A percentile compares a stretch with the other conserved stretches of the same genome.
Evolutionary conservation across 805 yeast species (phyloP).

Genomic region (Ogataea paraovalis): DNA sequence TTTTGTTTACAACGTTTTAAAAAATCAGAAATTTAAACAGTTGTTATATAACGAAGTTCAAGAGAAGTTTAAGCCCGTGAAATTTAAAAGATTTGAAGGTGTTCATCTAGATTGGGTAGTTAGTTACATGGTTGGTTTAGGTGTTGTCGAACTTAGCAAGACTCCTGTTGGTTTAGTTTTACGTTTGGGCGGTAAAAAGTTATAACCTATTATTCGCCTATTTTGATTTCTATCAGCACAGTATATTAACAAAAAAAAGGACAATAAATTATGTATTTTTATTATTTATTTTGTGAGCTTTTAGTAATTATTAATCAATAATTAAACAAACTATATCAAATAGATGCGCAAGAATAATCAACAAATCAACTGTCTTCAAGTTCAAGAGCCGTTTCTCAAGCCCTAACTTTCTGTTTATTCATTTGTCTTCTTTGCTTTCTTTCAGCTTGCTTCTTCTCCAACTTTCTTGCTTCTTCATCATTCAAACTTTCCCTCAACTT

Average conservation of each 20-base stretch:
- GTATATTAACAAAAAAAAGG: too few relatives aligned
- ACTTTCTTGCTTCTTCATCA: slow-evolving; percentile 75
- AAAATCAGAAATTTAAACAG: slow-evolving; percentile 39
- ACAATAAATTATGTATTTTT: not conserved
- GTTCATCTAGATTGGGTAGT: slow-evolving; percentile 46
- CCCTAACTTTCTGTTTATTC: slow-evolving; percentile 54
- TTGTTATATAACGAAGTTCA: slow-evolving; percentile 38
- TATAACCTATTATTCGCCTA: slow-evolving; percentile 2
- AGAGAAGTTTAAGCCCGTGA: slow-evolving; percentile 37
- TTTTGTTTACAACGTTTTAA: slow-evolving; percentile 39
- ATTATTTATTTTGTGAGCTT: not conserved
- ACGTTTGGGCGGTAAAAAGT: slow-evolving; percentile 40
- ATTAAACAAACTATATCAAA: not conserved
- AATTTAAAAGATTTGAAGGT: slow-evolving; percentile 48
- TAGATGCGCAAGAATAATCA: not conserved
- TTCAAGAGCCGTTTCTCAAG: not conserved
- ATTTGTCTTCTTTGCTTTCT: slow-evolving; percentile 73
- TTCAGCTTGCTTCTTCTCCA: slow-evolving; percentile 73
- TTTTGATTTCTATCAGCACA: too few relatives aligned
- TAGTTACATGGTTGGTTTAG: slow-evolving; percentile 50
- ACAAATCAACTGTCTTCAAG: not conserved
- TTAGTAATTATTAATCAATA: slow-evolving; percentile 7
- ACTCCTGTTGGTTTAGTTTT: slow-evolving; percentile 54
- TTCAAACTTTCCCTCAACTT: slow-evolving; percentile 62
- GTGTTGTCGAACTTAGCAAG: slow-evolving; percentile 46